phyloP scores from a whole-genome alignment of 2,329 filamentous ascomycete genomes.

The Phialophora verrucosa region DNA sequence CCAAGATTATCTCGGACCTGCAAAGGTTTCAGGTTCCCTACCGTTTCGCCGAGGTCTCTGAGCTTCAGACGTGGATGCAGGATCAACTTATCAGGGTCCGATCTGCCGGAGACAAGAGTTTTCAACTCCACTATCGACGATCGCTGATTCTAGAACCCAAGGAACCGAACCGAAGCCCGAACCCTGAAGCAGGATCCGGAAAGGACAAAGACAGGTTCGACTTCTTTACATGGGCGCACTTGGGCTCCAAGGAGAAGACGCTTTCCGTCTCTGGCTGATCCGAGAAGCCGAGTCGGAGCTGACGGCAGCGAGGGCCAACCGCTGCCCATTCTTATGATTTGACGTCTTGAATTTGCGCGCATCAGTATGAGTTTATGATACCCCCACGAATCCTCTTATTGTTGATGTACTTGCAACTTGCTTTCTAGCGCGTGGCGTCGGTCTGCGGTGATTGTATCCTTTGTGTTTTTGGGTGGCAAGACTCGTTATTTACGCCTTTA shows the following conservation, averaged over 20 bases:
- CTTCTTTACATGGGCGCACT: constrained; percentile 58
- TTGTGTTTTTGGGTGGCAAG: background rate
- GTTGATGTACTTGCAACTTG: constrained; percentile 12
- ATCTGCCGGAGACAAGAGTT: constrained; percentile 64
- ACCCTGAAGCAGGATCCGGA: constrained; percentile 43
- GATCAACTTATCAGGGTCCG: constrained; percentile 79
- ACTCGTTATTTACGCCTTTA: background rate
- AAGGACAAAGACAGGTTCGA: constrained; percentile 59
- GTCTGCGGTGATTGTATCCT: background rate
- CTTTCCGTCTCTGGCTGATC: constrained; percentile 27
- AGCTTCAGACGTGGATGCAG: constrained; percentile 92
- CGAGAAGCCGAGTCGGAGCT: background rate
- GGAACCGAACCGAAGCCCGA: constrained; percentile 41
- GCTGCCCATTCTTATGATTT: constrained; percentile 23
- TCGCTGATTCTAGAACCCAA: constrained; percentile 80
- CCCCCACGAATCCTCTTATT: constrained; percentile 19
- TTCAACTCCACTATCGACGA: constrained; percentile 77
- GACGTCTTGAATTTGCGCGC: constrained; percentile 15
- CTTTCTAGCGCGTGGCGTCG: constrained; percentile 11
- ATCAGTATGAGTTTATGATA: constrained; percentile 31
- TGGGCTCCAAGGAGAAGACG: constrained; percentile 33
- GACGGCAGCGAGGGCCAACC: background rate
- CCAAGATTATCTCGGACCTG: constrained; percentile 92
- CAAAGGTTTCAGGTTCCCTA: constrained; percentile 97
- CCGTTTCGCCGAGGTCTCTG: constrained; percentile 77